Percentiles rank a stretch among this genome's conserved stretches.
phyloP scores from a whole-genome alignment of 1,284 basidiomycete genomes.

The Schizopora paradoxa region DNA sequence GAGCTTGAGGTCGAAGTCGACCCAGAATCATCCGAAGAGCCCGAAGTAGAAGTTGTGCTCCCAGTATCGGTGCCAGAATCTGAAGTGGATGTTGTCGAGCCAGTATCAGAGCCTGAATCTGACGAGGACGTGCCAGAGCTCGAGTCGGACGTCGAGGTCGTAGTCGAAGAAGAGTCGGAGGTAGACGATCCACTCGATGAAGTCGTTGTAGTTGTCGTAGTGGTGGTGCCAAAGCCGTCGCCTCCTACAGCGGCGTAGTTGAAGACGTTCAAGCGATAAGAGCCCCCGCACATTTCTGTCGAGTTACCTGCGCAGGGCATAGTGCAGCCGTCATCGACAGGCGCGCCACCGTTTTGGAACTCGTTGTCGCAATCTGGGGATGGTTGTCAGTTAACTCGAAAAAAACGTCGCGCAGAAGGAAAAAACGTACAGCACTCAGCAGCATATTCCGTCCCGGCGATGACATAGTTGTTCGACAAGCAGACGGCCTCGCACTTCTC shows the following conservation, averaged over 20 bases:
- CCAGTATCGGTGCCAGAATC: conserved; percentile 7
- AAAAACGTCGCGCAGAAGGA: background rate
- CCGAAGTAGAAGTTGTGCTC: too few species aligned
- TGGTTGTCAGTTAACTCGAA: conserved; percentile 7
- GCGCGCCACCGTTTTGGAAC: conserved; percentile 16
- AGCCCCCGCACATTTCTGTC: conserved; percentile 22
- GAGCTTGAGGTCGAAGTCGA: background rate
- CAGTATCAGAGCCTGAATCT: too few species aligned
- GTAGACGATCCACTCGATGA: too few species aligned
- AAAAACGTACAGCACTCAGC: conserved; percentile 19
- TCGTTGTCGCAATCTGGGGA: conserved; percentile 35
- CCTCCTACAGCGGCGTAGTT: conserved; percentile 15
- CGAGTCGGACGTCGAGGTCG: too few species aligned
- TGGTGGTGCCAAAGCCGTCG: conserved; percentile 9
- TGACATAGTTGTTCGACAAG: conserved; percentile 12
- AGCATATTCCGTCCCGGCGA: conserved; percentile 22
- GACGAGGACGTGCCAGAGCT: too few species aligned
- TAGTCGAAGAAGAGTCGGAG: background rate
- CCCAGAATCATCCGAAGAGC: background rate
- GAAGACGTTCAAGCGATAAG: conserved; percentile 16
- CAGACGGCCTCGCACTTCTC: conserved; percentile 17
- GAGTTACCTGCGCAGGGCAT: conserved; percentile 20
- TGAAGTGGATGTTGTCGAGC: too few species aligned
- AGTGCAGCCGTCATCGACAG: conserved; percentile 15
- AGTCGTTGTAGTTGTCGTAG: too few species aligned